These are phyloP conservation scores for Zymoseptoria pseudotritici DNA, from an alignment of 2,329 filamentous ascomycete species.

Conservation along the genomic window DNA sequence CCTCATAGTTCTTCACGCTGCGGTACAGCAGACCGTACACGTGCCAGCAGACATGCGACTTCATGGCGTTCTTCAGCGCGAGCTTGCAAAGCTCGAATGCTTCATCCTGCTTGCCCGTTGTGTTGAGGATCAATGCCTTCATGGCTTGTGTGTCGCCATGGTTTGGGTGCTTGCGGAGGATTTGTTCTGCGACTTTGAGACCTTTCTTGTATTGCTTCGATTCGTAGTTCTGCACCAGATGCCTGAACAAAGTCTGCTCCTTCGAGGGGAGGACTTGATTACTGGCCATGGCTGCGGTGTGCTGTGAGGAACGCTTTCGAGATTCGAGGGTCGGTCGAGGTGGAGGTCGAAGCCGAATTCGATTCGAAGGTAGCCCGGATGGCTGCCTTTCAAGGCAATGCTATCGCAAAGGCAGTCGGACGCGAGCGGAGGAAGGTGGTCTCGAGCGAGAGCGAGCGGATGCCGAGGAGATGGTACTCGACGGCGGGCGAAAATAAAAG, in stretches of 20 bases:
- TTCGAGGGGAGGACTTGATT: slow-evolving; percentile 59
- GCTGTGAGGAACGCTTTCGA: neutral
- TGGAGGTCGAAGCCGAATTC: neutral
- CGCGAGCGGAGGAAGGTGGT: no score
- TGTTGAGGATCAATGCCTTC: slow-evolving; percentile 96
- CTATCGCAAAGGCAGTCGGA: neutral
- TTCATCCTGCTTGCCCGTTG: slow-evolving; percentile 84
- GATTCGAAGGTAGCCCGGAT: neutral
- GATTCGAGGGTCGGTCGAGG: neutral
- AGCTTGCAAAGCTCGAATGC: slow-evolving; percentile 89
- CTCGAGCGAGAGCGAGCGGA: neutral
- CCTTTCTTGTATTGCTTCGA: slow-evolving; percentile 94
- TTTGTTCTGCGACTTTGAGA: slow-evolving; percentile 91
- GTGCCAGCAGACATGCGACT: slow-evolving; percentile 98
- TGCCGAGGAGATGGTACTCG: neutral
- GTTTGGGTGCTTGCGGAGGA: slow-evolving; percentile 86
- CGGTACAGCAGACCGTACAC: slow-evolving; percentile 94
- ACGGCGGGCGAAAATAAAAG: neutral
- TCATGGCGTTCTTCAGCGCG: slow-evolving; percentile 93
- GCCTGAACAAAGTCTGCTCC: slow-evolving; percentile 88
- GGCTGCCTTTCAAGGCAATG: neutral
- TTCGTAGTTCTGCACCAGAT: slow-evolving; percentile 93
- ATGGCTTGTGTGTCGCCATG: slow-evolving; percentile 98
- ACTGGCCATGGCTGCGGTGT: slow-evolving; percentile 9
- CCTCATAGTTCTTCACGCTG: slow-evolving; percentile 93